Percentiles rank a stretch among this genome's conserved stretches.
phyloP scores from a whole-genome alignment of 176 grass and related monocot genomes.

The Carex kokanica region DNA sequence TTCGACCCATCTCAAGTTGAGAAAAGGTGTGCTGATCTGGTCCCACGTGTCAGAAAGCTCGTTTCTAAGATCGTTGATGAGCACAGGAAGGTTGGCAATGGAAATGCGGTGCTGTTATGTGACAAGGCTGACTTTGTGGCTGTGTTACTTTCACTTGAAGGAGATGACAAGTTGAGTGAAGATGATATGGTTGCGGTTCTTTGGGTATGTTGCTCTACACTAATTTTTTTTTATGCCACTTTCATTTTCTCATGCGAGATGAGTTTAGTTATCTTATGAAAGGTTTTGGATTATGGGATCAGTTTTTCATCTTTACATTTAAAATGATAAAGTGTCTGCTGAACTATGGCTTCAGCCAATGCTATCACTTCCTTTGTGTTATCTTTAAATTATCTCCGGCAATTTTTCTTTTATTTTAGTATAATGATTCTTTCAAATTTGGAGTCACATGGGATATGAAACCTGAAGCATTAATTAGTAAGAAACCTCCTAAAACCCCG shows the following conservation, averaged over 20 bases:
- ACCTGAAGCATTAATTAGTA: neutral
- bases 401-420: neutral
- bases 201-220: constrained; percentile 44
- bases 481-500: neutral
- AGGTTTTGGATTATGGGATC: neutral
- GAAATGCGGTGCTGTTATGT: too few relatives aligned
- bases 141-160: constrained; percentile 66
- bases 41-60: constrained; percentile 50
- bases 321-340: neutral
- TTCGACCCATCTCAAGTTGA: constrained; percentile 51
- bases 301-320: neutral
- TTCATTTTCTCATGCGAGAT: neutral
- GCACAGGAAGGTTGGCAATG: constrained; percentile 26
- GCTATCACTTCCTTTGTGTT: neutral
- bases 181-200: constrained; percentile 74
- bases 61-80: constrained; percentile 54
- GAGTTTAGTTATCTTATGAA: neutral
- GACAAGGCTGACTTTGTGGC: constrained; percentile 59
- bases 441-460: constrained; percentile 4
- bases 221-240: neutral
- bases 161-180: constrained; percentile 52
- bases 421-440: neutral
- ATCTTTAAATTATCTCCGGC: neutral
- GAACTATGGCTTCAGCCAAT: neutral
- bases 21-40: constrained; percentile 43